Evolutionary conservation across 106 monocot genomes (phyloP).

Genomic region (Dioscorea zingiberensis): DNA sequence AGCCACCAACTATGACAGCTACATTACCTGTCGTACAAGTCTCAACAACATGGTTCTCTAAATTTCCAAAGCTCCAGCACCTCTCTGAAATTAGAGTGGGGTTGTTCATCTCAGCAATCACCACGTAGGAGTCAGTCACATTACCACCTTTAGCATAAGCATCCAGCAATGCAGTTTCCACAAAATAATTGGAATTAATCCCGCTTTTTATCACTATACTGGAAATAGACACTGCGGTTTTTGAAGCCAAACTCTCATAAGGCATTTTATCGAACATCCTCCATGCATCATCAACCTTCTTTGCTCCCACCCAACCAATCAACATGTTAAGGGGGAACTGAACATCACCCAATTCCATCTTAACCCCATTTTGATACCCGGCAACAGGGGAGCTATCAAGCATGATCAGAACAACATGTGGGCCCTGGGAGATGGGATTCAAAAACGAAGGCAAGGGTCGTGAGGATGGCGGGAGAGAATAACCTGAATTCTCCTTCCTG

Average conservation of each 20-base stretch:
- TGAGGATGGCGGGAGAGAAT: too few species aligned
- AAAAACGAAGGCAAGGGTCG: too few species aligned
- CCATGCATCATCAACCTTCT: too few species aligned
- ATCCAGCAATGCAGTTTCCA: conserved; percentile 32
- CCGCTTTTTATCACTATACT: conserved; percentile 23
- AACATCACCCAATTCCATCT: conserved; percentile 7
- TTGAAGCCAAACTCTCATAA: conserved; percentile 6
- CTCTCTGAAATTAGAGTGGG: too few species aligned
- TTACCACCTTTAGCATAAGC: conserved; percentile 26
- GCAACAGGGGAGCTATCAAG: conserved; percentile 38
- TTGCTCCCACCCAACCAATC: too few species aligned
- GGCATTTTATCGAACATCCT: conserved; percentile 40
- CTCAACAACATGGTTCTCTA: conserved; percentile 65
- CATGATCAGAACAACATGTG: conserved; percentile 39
- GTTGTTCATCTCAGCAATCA: conserved; percentile 12
- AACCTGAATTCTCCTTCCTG: too few species aligned
- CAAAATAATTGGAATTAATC: conserved; percentile 15
- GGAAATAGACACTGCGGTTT: conserved; percentile 15
- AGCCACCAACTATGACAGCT: conserved; percentile 84
- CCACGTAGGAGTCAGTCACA: conserved; percentile 1
- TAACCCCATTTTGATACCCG: conserved; percentile 13
- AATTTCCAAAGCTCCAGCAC: too few species aligned
- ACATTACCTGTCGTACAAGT: conserved; percentile 67
- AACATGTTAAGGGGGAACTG: conserved; percentile 6
- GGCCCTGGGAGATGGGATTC: too few species aligned